A percentile compares a stretch with the other conserved stretches of the same genome.
These are phyloP conservation scores for Rhododendron griersonianum DNA, from an alignment of 148 eudicot genomes.

Conservation along the genomic window DNA sequence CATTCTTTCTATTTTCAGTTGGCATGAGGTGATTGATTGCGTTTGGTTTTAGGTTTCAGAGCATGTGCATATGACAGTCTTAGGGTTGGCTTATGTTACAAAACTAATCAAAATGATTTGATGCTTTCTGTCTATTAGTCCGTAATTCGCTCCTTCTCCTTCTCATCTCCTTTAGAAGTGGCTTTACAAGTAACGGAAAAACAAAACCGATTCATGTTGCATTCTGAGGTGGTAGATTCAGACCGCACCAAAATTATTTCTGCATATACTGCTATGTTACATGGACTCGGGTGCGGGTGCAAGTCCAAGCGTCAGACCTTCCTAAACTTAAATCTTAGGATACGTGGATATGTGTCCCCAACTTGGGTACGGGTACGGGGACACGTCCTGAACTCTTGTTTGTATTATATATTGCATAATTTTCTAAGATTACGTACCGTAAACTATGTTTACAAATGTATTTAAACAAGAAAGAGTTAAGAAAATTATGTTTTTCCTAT, in stretches of 20 bases:
- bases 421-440: too few relatives aligned
- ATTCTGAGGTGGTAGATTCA: neutral
- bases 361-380: too few relatives aligned
- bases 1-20: neutral
- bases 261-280: neutral
- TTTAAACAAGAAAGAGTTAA: too few relatives aligned
- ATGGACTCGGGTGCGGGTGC: too few relatives aligned
- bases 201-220: neutral
- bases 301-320: too few relatives aligned
- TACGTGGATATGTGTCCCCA: too few relatives aligned
- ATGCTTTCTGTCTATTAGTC: neutral
- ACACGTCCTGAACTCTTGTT: too few relatives aligned
- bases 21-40: neutral
- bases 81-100: neutral
- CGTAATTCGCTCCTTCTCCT: neutral
- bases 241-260: neutral
- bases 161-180: neutral
- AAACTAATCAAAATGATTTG: neutral
- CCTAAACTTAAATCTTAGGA: too few relatives aligned
- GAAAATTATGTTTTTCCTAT: too few relatives aligned
- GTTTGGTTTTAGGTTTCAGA: neutral
- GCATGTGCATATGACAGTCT: neutral
- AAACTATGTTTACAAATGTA: too few relatives aligned
- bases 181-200: neutral
- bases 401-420: too few relatives aligned